Conservation (phyloP, 495 filamentous ascomycete species). For the Sordaria brevicollis region DNA sequence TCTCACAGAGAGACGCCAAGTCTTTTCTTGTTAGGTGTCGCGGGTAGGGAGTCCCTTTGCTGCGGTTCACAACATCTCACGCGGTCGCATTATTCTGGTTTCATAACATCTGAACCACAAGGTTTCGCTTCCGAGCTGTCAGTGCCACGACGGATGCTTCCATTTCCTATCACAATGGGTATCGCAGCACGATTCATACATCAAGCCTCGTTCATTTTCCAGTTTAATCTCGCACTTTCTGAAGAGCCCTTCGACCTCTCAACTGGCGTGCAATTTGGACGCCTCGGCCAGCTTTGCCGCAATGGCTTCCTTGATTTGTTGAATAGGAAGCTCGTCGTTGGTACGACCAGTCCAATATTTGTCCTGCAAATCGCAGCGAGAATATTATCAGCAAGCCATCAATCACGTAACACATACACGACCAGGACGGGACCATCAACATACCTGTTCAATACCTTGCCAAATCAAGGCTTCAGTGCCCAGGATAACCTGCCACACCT, state of each 20-base stretch:
- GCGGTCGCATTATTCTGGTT: background rate
- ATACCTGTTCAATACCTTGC: constrained; percentile 60
- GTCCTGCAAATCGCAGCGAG: constrained; percentile 20
- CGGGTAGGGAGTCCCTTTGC: background rate
- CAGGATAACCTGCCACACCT: constrained; percentile 58
- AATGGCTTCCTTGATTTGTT: constrained; percentile 42
- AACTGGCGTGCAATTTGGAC: constrained; percentile 5
- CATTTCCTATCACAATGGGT: background rate
- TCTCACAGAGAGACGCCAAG: background rate
- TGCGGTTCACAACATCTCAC: background rate
- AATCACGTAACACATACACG: background rate
- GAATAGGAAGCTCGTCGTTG: constrained; percentile 43
- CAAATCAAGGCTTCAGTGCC: constrained; percentile 65
- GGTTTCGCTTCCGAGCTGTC: background rate
- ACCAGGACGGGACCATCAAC: background rate
- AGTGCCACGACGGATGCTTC: background rate
- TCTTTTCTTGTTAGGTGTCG: background rate
- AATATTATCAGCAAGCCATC: background rate
- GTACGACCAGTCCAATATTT: constrained; percentile 51
- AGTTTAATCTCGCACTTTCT: background rate
- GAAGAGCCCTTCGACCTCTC: background rate
- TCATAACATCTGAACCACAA: background rate
- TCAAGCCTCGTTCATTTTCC: background rate
- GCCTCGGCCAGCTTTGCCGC: constrained; percentile 23
- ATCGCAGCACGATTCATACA: background rate